Conservation (phyloP, 768 basidiomycete genomes). For the Dacryopinax spathularia region DNA sequence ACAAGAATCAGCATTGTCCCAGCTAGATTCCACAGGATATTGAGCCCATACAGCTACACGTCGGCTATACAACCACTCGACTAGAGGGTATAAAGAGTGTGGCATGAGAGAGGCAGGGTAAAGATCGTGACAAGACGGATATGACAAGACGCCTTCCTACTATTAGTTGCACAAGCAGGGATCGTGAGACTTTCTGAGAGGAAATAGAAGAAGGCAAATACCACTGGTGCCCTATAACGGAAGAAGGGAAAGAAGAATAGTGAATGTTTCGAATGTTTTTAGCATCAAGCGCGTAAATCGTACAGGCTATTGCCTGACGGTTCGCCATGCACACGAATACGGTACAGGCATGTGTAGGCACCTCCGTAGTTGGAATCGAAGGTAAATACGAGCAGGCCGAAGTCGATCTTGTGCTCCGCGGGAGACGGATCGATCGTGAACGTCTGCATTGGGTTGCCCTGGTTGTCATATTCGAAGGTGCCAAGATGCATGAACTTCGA, state of each 20-base stretch:
- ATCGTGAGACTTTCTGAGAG: background rate
- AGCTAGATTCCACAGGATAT: no score
- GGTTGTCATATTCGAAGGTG: background rate
- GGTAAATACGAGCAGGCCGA: background rate
- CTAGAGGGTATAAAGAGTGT: background rate
- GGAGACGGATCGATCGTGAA: background rate
- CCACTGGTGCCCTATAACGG: background rate
- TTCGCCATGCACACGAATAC: background rate
- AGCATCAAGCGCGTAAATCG: background rate
- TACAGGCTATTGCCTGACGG: background rate
- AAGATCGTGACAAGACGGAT: constrained; percentile 3
- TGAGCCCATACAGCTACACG: constrained; percentile 4
- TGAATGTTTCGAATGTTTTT: background rate
- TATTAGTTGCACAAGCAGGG: background rate
- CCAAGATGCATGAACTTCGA: background rate
- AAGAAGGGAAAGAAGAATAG: background rate
- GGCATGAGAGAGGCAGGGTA: background rate
- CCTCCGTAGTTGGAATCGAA: background rate
- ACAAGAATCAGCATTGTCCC: no score
- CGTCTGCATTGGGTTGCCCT: background rate
- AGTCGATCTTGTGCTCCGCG: background rate
- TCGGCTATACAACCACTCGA: background rate
- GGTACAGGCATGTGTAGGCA: background rate
- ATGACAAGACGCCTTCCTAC: background rate
- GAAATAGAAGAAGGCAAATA: background rate